Conservation (phyloP, 1,284 basidiomycete species). For the Prillingera fragicola region DNA sequence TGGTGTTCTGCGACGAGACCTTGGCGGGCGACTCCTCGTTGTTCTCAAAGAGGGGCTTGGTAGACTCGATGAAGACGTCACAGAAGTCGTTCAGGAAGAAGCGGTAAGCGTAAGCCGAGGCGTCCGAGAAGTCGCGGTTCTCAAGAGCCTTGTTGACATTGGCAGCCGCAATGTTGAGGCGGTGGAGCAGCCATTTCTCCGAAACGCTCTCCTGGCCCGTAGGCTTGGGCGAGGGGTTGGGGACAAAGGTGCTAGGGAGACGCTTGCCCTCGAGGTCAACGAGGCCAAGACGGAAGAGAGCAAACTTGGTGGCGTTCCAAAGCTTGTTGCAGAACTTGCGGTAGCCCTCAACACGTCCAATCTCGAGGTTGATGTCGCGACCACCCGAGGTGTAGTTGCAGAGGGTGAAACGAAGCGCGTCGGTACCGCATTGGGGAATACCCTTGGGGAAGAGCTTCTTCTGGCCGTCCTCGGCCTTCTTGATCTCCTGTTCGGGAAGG, state of each 20-base stretch:
- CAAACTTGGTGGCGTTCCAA: constrained; percentile 98
- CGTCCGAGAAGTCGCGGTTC: constrained; percentile 86
- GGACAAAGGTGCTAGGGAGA: constrained; percentile 61
- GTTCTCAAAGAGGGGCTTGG: constrained; percentile 91
- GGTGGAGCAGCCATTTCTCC: constrained; percentile 94
- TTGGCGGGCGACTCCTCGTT: constrained; percentile 60
- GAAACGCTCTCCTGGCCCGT: constrained; percentile 85
- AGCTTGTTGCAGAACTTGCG: constrained; percentile 99
- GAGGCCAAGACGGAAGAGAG: constrained; percentile 82
- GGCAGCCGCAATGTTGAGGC: constrained; percentile 73
- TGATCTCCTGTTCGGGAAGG: constrained; percentile 87
- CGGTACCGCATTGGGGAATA: constrained; percentile 97
- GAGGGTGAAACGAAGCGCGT: constrained; percentile 89
- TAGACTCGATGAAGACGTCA: constrained; percentile 97
- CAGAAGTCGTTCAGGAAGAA: constrained; percentile 99
- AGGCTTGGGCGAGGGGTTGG: constrained; percentile 64
- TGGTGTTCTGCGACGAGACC: constrained; percentile 85
- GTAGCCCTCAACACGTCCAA: constrained; percentile 95
- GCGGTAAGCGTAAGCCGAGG: constrained; percentile 78
- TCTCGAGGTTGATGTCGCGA: constrained; percentile 93
- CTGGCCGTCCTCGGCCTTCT: constrained; percentile 86
- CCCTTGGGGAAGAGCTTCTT: constrained; percentile 99
- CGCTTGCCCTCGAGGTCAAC: constrained; percentile 46
- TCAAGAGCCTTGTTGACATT: constrained; percentile 72
- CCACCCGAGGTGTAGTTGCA: constrained; percentile 86